These are phyloP conservation scores for Vanrija sp. DNA, from an alignment of 1,284 basidiomycete species.

Conservation along the genomic window DNA sequence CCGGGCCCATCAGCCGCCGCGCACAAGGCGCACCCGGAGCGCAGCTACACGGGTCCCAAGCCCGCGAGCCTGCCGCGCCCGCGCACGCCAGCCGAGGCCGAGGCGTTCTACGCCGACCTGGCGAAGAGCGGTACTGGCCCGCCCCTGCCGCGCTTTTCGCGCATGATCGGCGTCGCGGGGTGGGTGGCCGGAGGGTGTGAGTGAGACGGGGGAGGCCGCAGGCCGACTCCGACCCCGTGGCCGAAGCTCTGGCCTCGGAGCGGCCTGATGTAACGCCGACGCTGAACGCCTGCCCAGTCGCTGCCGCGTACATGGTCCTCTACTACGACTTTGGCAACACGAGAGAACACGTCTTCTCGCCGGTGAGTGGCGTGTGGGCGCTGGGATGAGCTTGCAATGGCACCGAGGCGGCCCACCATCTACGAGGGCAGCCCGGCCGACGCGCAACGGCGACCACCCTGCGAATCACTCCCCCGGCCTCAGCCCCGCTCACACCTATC, in stretches of 20 bases:
- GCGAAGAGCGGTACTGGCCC: slow-evolving; percentile 1
- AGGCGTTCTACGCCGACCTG: slow-evolving; percentile 6
- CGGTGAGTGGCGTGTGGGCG: slow-evolving; percentile 27
- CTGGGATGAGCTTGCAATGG: background rate
- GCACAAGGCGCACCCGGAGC: slow-evolving; percentile 9
- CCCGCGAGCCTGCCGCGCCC: background rate
- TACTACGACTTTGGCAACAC: slow-evolving; percentile 42
- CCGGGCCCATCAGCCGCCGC: background rate
- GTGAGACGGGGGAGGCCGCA: slow-evolving; percentile 5
- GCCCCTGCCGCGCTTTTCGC: slow-evolving; percentile 1
- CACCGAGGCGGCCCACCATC: too few species aligned
- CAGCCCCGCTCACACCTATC: background rate
- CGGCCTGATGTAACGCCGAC: background rate
- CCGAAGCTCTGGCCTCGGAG: background rate
- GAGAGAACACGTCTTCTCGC: slow-evolving; percentile 45
- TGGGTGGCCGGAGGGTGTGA: slow-evolving; percentile 35
- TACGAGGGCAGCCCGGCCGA: too few species aligned
- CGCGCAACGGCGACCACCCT: too few species aligned
- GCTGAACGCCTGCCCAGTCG: slow-evolving; percentile 21
- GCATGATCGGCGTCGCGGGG: slow-evolving; percentile 21
- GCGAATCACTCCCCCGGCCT: too few species aligned
- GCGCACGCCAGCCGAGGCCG: background rate
- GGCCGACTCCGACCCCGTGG: background rate
- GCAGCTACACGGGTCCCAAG: slow-evolving; percentile 10
- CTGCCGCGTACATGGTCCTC: slow-evolving; percentile 40